Evolutionary conservation across 75 land plant species (phyloP), one percentile per base, ranked within the genome.

Genomic region (Azolla pinnata): DNA sequence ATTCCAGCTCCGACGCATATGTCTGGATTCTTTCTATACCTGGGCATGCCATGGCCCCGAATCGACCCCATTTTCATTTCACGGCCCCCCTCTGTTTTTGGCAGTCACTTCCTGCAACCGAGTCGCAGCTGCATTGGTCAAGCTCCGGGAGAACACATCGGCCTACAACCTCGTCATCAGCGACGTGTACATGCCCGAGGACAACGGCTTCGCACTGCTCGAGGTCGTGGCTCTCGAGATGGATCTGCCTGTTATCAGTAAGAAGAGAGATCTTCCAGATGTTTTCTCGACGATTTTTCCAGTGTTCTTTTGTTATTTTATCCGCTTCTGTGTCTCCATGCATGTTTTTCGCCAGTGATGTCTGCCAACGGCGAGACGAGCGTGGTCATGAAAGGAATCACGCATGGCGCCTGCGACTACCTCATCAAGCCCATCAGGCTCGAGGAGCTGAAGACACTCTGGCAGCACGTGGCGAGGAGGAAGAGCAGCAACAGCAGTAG

Each of bases 361-460:
- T 81, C 83, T n/a, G 83, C 80, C 29, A 60, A 77, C 75, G 86
- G 79, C 31, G 73, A 81, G 17, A 86, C 74, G 19, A 67, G 66
- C 42, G 75, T 75, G 25, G 96, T 90, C 2, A 81, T 86, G 90
- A 83, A 83, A 67, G 96, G 96, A 18, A 77, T 90, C 8, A 90
- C 74, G 2, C 91, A 90, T 62, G 96, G 96, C 32, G 96, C 96
- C 5, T 86, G 91, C 60, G 91, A 90, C 63, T 90, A 86, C 42
- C 70, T 90, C 1, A 76, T 83, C 18, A 90, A 90, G 59, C 96
- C 96, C 23, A 79, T 90, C 16, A 71, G 87, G 12, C 71, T 81
- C 29, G 90, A 90, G 40, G 85, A 80, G 19, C 69, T 90, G n/a
- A 75, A 77, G 69, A 86, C 86, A 56, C 86, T 90, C 61, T 90